Base-by-base conservation (phyloP, 1,139 yeast genomes). In the Pichia sp. region DNA sequence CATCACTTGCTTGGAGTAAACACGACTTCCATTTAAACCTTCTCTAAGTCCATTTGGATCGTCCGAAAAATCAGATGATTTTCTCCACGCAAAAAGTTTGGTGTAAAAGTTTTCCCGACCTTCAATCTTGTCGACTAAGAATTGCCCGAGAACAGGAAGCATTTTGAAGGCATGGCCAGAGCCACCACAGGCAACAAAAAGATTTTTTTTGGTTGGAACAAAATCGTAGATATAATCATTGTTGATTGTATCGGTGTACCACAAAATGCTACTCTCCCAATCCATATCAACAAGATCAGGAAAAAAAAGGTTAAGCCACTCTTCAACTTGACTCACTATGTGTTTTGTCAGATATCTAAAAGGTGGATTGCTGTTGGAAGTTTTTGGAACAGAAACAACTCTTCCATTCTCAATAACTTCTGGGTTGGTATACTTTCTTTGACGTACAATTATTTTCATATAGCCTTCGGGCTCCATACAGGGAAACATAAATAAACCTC, bases 171-270 rank as follows among this genome's bases (percentile, higher is more conserved):
- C 69, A 59, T 74, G 78, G 18, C 77, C 75, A 50, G 72, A 64
- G 12, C 77, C 80, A 42, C 80, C 80, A 52, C 74, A 68, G 3
- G 74, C 75, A 26, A 76, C 68, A 37, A 43, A 48, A 13, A 76
- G 65, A 41, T 69, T 68, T 37, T 68, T 60, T 36, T 63, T 61
- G 6, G 63, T 63, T 2, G 80, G 80, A 51, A 68, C 71, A 57
- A 62, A 66, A 54, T 72, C 78, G 22, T 37, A 44, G 23, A 68
- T 55, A 49, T 64, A 68, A 43, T 67, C 64, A 23, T 61, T 59
- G 48, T 66, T 61, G 37, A 61, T 57, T 1, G 68, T 61, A 55
- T 65, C 69, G 1, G 70, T 60, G 19, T 63, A 59, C 69, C 70
- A 68, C 6, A 53, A 47, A n/a, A 62, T 56, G 36, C 48, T 59